These are phyloP conservation scores for Pyrenochaeta sp. DNA, from an alignment of 2,329 filamentous ascomycete genomes.

Conservation along the genomic window DNA sequence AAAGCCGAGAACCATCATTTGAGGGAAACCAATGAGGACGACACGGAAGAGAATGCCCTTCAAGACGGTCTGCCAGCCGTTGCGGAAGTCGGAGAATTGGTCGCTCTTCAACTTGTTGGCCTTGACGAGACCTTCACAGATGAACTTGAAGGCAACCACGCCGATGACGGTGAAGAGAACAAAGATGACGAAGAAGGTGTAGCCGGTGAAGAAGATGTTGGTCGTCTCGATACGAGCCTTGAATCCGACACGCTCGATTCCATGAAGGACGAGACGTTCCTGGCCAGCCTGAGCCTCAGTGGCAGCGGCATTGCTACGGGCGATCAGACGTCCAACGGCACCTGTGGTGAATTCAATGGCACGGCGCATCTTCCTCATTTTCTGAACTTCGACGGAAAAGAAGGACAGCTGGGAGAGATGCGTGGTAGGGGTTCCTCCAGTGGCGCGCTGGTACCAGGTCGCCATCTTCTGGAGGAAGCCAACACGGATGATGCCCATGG, in stretches of 20 bases:
- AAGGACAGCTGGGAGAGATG: conserved; percentile 76
- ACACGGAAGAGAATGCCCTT: conserved; percentile 94
- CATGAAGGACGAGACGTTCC: conserved; percentile 66
- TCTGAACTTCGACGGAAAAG: conserved; percentile 85
- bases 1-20: conserved; percentile 87
- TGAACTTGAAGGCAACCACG: conserved; percentile 80
- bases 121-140: conserved; percentile 78
- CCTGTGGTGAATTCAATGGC: conserved; percentile 30
- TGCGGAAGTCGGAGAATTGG: conserved; percentile 91
- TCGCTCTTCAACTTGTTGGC: conserved; percentile 80
- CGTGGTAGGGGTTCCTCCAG: conserved; percentile 82
- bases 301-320: conserved; percentile 57
- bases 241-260: conserved; percentile 91
- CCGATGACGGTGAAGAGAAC: conserved; percentile 75
- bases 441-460: conserved; percentile 95
- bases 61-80: conserved; percentile 89
- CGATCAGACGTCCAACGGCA: conserved; percentile 41
- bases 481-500: conserved; percentile 91
- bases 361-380: conserved; percentile 66
- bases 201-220: conserved; percentile 91
- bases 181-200: conserved; percentile 88
- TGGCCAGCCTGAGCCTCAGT: conserved; percentile 41
- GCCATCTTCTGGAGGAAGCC: conserved; percentile 87
- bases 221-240: conserved; percentile 82
- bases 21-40: conserved; percentile 87